Conservation (phyloP, 768 basidiomycete genomes). For the Agrocybe praecox region DNA sequence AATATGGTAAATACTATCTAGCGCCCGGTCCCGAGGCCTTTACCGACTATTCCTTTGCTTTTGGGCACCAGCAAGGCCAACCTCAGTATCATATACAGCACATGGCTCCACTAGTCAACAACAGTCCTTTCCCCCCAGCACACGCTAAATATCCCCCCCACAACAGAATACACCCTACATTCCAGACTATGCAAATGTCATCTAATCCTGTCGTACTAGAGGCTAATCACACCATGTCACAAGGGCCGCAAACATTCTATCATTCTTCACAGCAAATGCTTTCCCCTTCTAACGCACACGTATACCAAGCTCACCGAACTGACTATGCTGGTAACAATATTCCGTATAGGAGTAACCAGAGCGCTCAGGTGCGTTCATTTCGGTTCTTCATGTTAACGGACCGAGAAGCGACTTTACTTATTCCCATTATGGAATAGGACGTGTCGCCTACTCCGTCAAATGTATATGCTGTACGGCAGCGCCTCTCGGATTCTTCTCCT, state of each 20-base stretch:
- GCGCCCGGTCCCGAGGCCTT: constrained; percentile 53
- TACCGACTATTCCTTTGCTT: constrained; percentile 59
- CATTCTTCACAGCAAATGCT: not conserved
- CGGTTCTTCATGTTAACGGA: not conserved
- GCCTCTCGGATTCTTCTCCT: not conserved
- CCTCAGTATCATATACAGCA: constrained; percentile 3
- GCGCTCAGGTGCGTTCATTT: not conserved
- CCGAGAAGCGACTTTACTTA: not conserved
- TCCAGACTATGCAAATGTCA: not conserved
- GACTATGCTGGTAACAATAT: not conserved
- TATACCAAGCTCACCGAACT: not conserved
- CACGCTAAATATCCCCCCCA: not conserved
- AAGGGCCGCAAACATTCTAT: not conserved
- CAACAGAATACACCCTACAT: not conserved
- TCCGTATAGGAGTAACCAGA: not conserved
- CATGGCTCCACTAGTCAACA: not conserved
- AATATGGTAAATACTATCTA: constrained; percentile 63
- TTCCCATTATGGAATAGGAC: not conserved
- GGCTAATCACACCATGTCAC: not conserved
- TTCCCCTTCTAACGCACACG: not conserved
- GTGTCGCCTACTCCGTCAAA: not conserved
- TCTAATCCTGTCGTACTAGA: not conserved
- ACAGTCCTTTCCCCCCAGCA: not conserved
- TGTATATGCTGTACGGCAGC: not conserved
- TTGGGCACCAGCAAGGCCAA: constrained; percentile 26